Percentiles rank a stretch among this genome's conserved stretches.
Conservation (phyloP, 306 rosid genomes). For the Trichosanthes truncata region DNA sequence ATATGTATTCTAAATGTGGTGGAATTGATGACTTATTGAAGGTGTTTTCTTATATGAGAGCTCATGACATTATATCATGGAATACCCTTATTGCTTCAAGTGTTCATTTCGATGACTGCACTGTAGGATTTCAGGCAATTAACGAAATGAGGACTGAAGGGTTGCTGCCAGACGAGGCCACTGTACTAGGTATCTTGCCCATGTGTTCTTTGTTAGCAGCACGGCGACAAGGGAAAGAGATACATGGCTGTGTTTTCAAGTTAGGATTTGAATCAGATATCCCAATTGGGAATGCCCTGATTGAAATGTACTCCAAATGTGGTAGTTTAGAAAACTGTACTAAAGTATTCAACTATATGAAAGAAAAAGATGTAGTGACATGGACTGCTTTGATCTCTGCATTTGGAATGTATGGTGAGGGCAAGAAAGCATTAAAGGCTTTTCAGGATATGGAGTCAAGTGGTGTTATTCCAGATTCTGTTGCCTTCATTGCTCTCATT, state of each 20-base stretch:
- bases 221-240: constrained; percentile 38
- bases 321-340: constrained; percentile 40
- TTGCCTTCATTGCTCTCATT: constrained; percentile 47
- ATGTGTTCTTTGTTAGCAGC: constrained; percentile 21
- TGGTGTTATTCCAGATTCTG: constrained; percentile 39
- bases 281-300: constrained; percentile 51
- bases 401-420: constrained; percentile 58
- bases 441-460: constrained; percentile 42
- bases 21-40: constrained; percentile 4
- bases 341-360: constrained; percentile 34
- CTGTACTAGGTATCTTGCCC: constrained; percentile 24
- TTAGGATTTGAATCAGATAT: constrained; percentile 33
- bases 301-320: constrained; percentile 66
- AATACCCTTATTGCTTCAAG: constrained; percentile 26
- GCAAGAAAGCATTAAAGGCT: constrained; percentile 36
- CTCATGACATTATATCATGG: constrained; percentile 26
- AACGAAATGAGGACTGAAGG: constrained; percentile 21
- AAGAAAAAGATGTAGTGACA: constrained; percentile 43
- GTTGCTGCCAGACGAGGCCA: constrained; percentile 23
- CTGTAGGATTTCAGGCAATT: constrained; percentile 13
- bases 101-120: constrained; percentile 17
- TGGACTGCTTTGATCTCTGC: constrained; percentile 60
- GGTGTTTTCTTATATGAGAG: constrained; percentile 18
- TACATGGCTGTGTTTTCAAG: constrained; percentile 42
- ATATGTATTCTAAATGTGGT: constrained; percentile 33